Percentiles rank a stretch among this genome's conserved stretches.
These are phyloP conservation scores for Rhizoclosmatium globosum DNA, from an alignment of 192 early-diverging fungal species.

Conservation along the genomic window DNA sequence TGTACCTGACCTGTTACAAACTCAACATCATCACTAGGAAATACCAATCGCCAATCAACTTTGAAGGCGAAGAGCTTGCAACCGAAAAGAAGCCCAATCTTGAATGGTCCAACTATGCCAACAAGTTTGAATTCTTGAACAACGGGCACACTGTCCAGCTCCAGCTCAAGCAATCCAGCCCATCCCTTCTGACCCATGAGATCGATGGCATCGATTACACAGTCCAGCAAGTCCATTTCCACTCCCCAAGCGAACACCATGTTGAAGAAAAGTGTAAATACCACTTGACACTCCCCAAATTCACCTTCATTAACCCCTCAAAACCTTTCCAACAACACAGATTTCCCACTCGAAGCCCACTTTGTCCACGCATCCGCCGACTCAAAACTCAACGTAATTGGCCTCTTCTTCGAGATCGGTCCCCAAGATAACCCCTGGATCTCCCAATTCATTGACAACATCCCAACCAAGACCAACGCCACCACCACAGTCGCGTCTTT, in stretches of 20 bases:
- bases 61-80: slow-evolving; percentile 33
- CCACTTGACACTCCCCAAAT: not conserved
- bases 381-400: slow-evolving; percentile 54
- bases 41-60: slow-evolving; percentile 64
- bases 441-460: slow-evolving; percentile 10
- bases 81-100: not conserved
- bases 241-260: slow-evolving; percentile 69
- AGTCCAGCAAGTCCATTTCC: slow-evolving; percentile 68
- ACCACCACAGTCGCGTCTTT: slow-evolving; percentile 22
- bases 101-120: not conserved
- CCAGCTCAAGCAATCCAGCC: not conserved
- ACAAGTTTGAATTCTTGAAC: slow-evolving; percentile 34
- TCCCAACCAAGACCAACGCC: slow-evolving; percentile 16
- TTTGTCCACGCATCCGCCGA: slow-evolving; percentile 59
- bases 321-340: not conserved
- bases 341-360: slow-evolving; percentile 51
- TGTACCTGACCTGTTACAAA: not conserved
- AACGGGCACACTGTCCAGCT: slow-evolving; percentile 57
- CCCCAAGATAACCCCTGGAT: slow-evolving; percentile 51
- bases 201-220: slow-evolving; percentile 46
- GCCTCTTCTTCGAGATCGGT: slow-evolving; percentile 54
- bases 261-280: slow-evolving; percentile 31
- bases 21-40: not conserved
- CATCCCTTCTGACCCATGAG: slow-evolving; percentile 15
- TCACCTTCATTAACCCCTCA: not conserved